These are phyloP conservation scores for Fusarium pininemorale DNA, from an alignment of 2,329 filamentous ascomycete species.

Conservation along the genomic window DNA sequence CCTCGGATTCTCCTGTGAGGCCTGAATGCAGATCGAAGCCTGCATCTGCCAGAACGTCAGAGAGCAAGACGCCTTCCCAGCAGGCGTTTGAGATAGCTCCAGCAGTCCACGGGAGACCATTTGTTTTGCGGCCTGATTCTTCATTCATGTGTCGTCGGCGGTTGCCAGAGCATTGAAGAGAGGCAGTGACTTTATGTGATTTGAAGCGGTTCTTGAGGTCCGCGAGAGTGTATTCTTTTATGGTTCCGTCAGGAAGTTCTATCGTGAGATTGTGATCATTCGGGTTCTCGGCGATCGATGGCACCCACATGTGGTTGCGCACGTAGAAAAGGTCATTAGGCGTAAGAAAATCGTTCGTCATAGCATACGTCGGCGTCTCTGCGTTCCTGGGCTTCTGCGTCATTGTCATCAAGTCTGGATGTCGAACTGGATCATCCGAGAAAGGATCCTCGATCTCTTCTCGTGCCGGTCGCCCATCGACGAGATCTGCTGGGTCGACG, in stretches of 20 bases:
- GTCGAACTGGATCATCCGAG: constrained; percentile 60
- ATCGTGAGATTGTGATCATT: constrained; percentile 59
- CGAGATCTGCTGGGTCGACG: constrained; percentile 66
- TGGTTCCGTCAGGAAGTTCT: constrained; percentile 64
- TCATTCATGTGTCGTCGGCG: constrained; percentile 67
- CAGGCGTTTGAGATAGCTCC: constrained; percentile 69
- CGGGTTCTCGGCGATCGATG: constrained; percentile 51
- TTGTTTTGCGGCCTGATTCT: constrained; percentile 55
- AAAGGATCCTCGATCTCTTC: constrained; percentile 70
- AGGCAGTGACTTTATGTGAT: constrained; percentile 61
- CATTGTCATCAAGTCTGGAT: constrained; percentile 60
- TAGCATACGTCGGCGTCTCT: constrained; percentile 62
- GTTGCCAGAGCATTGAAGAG: constrained; percentile 69
- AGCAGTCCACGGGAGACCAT: constrained; percentile 67
- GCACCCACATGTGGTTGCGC: constrained; percentile 72
- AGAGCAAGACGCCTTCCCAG: constrained; percentile 66
- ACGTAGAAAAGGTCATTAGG: constrained; percentile 67
- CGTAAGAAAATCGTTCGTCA: constrained; percentile 62
- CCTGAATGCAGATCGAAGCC: constrained; percentile 57
- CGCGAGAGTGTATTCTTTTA: constrained; percentile 60
- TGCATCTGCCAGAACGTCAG: constrained; percentile 65
- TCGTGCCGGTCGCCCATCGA: constrained; percentile 63
- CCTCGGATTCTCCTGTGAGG: constrained; percentile 48
- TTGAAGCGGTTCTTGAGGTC: constrained; percentile 64
- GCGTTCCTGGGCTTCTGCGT: constrained; percentile 69